These are phyloP conservation scores for Malus orientalis DNA, from an alignment of 306 rosid species.

Conservation along the genomic window DNA sequence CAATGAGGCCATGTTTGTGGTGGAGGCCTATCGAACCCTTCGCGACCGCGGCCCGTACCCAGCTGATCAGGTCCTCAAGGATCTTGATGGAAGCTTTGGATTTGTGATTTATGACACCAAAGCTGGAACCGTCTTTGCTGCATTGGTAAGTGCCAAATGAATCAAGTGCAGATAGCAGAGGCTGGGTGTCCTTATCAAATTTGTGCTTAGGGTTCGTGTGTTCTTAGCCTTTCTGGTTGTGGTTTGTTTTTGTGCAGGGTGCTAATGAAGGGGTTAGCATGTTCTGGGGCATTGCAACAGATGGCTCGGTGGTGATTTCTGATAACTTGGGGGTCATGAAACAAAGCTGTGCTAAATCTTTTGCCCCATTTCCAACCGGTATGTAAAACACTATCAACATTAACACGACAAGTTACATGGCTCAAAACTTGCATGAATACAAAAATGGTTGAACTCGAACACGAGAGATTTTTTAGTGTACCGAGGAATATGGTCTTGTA, in stretches of 20 bases:
- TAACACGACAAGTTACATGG: background rate
- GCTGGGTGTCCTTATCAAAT: background rate
- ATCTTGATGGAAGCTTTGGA: conserved; percentile 78
- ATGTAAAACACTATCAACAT: background rate
- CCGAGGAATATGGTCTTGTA: too few relatives aligned
- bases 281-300: conserved; percentile 78
- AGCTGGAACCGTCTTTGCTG: conserved; percentile 58
- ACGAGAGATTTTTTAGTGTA: too few relatives aligned
- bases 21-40: conserved; percentile 74
- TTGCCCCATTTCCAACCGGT: conserved; percentile 90
- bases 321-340: conserved; percentile 60
- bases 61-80: conserved; percentile 86
- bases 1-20: conserved; percentile 73
- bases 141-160: conserved; percentile 39
- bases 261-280: conserved; percentile 55
- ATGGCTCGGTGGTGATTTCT: conserved; percentile 75
- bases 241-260: conserved; percentile 42
- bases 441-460: too few relatives aligned
- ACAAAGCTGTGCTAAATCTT: conserved; percentile 86
- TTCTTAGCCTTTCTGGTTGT: background rate
- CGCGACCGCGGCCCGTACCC: conserved; percentile 92
- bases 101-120: conserved; percentile 65
- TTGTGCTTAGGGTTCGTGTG: background rate
- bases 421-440: too few relatives aligned
- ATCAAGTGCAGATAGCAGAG: background rate